Base-by-base conservation (phyloP, 2,329 filamentous ascomycete species). In the Curvularia sp. region DNA sequence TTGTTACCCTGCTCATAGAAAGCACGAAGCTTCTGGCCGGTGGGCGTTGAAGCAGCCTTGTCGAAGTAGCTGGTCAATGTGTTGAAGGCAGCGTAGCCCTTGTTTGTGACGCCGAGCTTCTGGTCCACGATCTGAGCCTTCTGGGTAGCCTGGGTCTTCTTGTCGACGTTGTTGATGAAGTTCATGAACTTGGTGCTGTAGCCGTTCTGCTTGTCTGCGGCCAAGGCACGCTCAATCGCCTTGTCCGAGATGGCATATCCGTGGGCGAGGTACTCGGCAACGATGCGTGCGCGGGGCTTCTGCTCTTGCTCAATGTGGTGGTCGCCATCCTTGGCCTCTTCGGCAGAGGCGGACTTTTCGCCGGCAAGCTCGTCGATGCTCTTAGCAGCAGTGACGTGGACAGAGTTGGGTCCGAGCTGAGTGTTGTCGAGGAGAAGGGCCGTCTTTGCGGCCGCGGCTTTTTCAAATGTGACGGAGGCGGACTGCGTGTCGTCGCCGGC, bases 391-490 rank as follows among this genome's bases (percentile, higher is more conserved):
- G 87, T 84, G 75, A 99, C 96, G 74, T 95, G 88, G 67, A 93
- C 92, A 59, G 89, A 82, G 57, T 85, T 83, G 49, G 84, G 79
- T 64, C 93, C 93, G 50, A 99, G 90, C 80, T 96, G 91, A 53
- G 95, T 99, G 84, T 97, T 96, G 82, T 98, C 94, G 65, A 99
- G 89, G 59, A 99, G 90, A 41, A 97, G 90, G 26, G 95, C 95
- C 22, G 95, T 99, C 84, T 97, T 97, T 60, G 94, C 93, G 50
- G 95, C 95, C 13, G 94, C 96, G 77, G 94, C 89, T 83, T 97
- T 97, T 81, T 98, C 95, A 75, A 99, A 99, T 52, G 88, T 93
- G 63, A 99, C 93, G n/a, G 89, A 91, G 57, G 95, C 95, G 49
- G 88, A 88, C 81, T 97, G 92, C 67, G 86, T 83, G 66, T 89